Base-by-base conservation (phyloP, 495 filamentous ascomycete species). In the Barbatosphaeria neglecta region DNA sequence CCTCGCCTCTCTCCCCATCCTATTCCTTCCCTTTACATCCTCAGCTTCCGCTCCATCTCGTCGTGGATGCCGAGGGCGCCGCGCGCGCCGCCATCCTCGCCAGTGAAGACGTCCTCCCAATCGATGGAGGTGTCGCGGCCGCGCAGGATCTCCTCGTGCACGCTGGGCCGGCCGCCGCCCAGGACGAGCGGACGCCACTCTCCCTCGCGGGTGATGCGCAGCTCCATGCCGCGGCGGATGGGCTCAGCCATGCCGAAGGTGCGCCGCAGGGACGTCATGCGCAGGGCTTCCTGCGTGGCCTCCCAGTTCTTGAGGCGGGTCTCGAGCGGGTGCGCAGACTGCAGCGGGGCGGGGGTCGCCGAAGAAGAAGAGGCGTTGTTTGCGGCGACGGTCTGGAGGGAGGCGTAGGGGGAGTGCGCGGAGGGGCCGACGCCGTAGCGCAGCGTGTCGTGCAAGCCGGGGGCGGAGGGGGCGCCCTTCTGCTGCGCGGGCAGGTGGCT, bases 171-270 rank as follows among this genome's bases (percentile, higher is more conserved):
- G 18, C 55, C 48, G 22, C 66, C 65, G 33, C 66, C 69, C 7
- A 77, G 63, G 6, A 60, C 64, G 25, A 68, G 48, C 3, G 73
- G 74, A 51, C 65, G 66, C 75, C 74, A 77, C 50, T 67, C 62
- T 37, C 78, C 73, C 41, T 69, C 70, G 33, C 69, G 61, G 1
- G 78, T 75, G 58, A 94, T 88, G 75, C 84, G 85, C 57, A 94
- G 68, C 73, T 98, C 90, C 90, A 98, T 98, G 28, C 82, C 84
- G n/a, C 90, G 79, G 15, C 86, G 78, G 51, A 96, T 78, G 9
- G 90, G 90, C 77, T 95, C 90, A n/a, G 83, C 86, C 47, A 95
- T 87, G 38, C 90, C 90, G 63, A 84, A 96, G 25, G 82, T 77
- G 46, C 87, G 85, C 39, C 88, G 78, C 60, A 95, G 76, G 25